Evolutionary conservation across 176 grass and related monocot species (phyloP).

Genomic region (Triticum monococcum): DNA sequence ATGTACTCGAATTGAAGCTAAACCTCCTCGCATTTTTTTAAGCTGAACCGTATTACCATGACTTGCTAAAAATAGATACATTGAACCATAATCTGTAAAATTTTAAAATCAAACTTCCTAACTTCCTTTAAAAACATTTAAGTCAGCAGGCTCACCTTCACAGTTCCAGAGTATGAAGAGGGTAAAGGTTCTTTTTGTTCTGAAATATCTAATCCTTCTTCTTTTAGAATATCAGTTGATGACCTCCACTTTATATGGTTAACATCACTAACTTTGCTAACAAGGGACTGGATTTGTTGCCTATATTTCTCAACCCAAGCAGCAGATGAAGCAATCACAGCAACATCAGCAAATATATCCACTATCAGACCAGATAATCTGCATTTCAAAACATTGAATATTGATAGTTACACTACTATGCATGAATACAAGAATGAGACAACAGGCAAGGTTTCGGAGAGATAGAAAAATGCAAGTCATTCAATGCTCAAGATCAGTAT

Average conservation of each 20-base stretch:
- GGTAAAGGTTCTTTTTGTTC: slow-evolving; percentile 40
- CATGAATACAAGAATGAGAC: background rate
- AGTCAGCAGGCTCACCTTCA: slow-evolving; percentile 53
- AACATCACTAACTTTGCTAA: slow-evolving; percentile 59
- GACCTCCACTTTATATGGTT: slow-evolving; percentile 94
- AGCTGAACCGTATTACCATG: background rate
- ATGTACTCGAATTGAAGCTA: background rate
- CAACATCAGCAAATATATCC: slow-evolving; percentile 83
- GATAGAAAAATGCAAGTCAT: background rate
- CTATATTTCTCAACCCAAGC: slow-evolving; percentile 99
- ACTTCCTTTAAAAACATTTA: background rate
- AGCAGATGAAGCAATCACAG: slow-evolving; percentile 91
- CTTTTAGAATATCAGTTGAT: slow-evolving; percentile 90
- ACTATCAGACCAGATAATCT: slow-evolving; percentile 98
- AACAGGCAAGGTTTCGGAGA: background rate
- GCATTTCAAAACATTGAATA: slow-evolving; percentile 24
- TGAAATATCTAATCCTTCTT: slow-evolving; percentile 80
- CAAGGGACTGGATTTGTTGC: slow-evolving; percentile 77
- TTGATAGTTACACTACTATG: background rate
- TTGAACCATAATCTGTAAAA: background rate
- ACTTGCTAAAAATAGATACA: slow-evolving; percentile 10
- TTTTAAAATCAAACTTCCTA: background rate
- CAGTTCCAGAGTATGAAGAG: slow-evolving; percentile 46
- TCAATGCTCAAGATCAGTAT: slow-evolving; percentile 4
- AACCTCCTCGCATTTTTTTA: background rate